phyloP scores from a whole-genome alignment of 2,329 filamentous ascomycete species.

The Pseudocercospora eumusae region DNA sequence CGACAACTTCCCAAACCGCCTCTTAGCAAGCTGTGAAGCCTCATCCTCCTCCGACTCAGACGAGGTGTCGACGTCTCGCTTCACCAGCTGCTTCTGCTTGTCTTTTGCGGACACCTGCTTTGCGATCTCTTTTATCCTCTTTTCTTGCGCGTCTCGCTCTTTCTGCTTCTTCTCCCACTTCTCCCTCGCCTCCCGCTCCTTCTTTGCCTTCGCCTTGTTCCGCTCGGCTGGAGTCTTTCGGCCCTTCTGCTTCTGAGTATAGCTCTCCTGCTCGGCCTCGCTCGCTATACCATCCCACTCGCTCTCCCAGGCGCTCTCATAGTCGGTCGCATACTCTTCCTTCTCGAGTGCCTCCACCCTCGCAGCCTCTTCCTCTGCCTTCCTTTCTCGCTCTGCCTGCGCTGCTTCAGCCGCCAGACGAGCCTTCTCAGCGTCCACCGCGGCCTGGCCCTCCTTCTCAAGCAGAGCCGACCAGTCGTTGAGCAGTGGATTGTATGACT shows the following conservation, averaged over 20 bases:
- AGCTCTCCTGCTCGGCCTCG: slow-evolving; percentile 62
- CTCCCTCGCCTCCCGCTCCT: slow-evolving; percentile 76
- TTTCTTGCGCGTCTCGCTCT: slow-evolving; percentile 69
- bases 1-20: slow-evolving; percentile 70
- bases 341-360: slow-evolving; percentile 73
- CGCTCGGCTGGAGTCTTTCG: slow-evolving; percentile 84
- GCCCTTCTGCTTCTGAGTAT: slow-evolving; percentile 69
- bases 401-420: slow-evolving; percentile 67
- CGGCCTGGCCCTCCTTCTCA: slow-evolving; percentile 72
- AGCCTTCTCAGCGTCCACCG: slow-evolving; percentile 74
- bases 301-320: slow-evolving; percentile 89
- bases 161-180: slow-evolving; percentile 77
- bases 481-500: slow-evolving; percentile 90
- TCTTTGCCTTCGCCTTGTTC: slow-evolving; percentile 84
- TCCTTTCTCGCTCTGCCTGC: slow-evolving; percentile 67
- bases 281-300: slow-evolving; percentile 63
- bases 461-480: slow-evolving; percentile 80
- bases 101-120: slow-evolving; percentile 58
- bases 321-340: slow-evolving; percentile 61
- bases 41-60: slow-evolving; percentile 37
- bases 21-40: slow-evolving; percentile 59
- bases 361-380: slow-evolving; percentile 70
- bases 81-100: slow-evolving; percentile 17
- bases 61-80: slow-evolving; percentile 6
- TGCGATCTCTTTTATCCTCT: slow-evolving; percentile 70